Evolutionary conservation across 2,329 filamentous ascomycete species (phyloP), one percentile per base, ranked within the genome.

Genomic region (Elsinoe fawcettii): DNA sequence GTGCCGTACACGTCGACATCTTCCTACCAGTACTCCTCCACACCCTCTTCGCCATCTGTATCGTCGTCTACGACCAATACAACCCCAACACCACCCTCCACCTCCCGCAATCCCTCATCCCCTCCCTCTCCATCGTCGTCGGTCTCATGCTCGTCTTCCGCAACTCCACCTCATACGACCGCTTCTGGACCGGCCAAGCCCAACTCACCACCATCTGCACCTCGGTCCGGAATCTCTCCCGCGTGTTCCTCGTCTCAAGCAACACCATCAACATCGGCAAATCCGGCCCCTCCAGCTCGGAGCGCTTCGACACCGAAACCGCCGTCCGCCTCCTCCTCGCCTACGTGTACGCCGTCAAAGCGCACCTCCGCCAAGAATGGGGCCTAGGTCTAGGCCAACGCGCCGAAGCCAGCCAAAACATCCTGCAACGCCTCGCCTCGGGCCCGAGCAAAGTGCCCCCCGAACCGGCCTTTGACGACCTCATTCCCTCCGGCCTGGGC

Each of bases 81-180:
- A 27, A 47, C 41, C 54, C 54, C 1, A n/a, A 6, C 7, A 34
- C 37, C 8, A 55, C 47, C 71, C 55, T 60, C 7, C 77, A 75
- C 37, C 73, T 85, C 34, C 82, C 83, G 7, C 74, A 75, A 49
- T 79, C 74, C 62, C 84, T 85, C 60, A 81, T 85, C 44, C 82
- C 83, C 1, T 80, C 77, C 12, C 71, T 86, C 1, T 82, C 79
- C 32, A 86, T 86, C 57, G 83, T 86, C 53, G 82, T 86, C 2
- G 83, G 83, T 64, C 68, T 86, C 39, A 84, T 86, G 77, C 80
- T 86, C 32, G 83, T 86, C 25, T 85, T 86, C 71, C 77, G 83
- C 36, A 85, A 86, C 63, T 76, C 79, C 62, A 85, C 82, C 2
- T 79, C 75, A 55, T 85, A 84, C 69, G 82, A 84, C 63, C 75